Evolutionary conservation across 2,329 filamentous ascomycete genomes (phyloP).

Genomic region (Diaporthe caulivora): DNA sequence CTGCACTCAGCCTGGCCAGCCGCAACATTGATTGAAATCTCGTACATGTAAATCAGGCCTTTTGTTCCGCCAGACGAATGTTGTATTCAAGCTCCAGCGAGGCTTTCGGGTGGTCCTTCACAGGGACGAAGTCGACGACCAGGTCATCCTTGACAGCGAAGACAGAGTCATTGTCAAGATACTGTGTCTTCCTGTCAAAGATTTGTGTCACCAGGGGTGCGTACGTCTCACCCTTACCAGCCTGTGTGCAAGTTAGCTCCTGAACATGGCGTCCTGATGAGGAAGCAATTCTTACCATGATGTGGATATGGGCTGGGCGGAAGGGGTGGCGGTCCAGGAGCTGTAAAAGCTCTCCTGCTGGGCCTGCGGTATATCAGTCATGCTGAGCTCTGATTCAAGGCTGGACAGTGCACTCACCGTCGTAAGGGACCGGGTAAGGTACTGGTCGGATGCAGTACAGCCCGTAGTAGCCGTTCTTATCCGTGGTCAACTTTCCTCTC

Average conservation of each 20-base stretch:
- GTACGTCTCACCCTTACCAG: conserved; percentile 42
- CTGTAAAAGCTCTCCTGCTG: conserved; percentile 63
- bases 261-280: neutral
- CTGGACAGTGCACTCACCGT: conserved; percentile 35
- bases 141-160: conserved; percentile 55
- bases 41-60: neutral
- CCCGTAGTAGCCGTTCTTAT: conserved; percentile 70
- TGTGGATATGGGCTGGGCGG: conserved; percentile 71
- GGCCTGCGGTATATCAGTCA: conserved; percentile 55
- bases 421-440: conserved; percentile 51
- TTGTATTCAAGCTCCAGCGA: conserved; percentile 54
- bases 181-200: conserved; percentile 70
- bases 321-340: conserved; percentile 68
- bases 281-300: conserved; percentile 58
- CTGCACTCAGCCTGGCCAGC: neutral
- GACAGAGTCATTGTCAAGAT: conserved; percentile 59
- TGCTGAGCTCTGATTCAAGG: neutral
- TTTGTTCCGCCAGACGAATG: conserved; percentile 44
- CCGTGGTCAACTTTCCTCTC: conserved; percentile 74
- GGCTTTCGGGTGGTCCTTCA: conserved; percentile 50
- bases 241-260: conserved; percentile 31
- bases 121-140: conserved; percentile 52
- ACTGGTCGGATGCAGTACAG: conserved; percentile 69
- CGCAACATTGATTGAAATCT: neutral
- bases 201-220: conserved; percentile 70